phyloP scores from a whole-genome alignment of 129 eudicot species.

The Artemisia argyi region DNA sequence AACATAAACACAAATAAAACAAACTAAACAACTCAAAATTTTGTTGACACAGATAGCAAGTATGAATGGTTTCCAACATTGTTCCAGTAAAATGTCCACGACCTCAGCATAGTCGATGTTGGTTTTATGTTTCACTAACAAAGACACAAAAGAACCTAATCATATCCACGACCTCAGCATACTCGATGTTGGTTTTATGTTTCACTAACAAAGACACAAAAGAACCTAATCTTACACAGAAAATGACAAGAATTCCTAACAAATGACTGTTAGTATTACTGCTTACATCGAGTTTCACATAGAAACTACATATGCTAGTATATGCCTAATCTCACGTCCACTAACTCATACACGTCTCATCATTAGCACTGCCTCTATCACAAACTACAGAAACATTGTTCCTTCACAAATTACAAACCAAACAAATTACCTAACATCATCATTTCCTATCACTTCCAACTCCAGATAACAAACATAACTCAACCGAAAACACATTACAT shows the following conservation, averaged over 20 bases:
- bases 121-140: background rate
- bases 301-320: background rate
- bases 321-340: background rate
- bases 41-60: no score
- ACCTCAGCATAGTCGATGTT: background rate
- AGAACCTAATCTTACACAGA: background rate
- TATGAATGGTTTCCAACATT: no score
- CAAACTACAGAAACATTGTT: no score
- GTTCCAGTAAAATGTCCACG: background rate
- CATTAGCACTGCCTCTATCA: no score
- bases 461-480: no score
- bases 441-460: no score
- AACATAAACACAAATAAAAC: background rate
- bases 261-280: background rate
- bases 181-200: background rate
- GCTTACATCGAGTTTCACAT: no score
- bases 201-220: background rate
- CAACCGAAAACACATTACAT: no score
- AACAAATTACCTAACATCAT: no score
- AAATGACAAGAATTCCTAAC: background rate
- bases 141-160: background rate
- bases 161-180: background rate
- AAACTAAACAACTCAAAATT: background rate
- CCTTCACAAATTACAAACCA: no score
- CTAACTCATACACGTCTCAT: no score